Evolutionary conservation across 768 basidiomycete species (phyloP), one percentile per base, ranked within the genome.

Genomic region (Leucocoprinus leucothites): DNA sequence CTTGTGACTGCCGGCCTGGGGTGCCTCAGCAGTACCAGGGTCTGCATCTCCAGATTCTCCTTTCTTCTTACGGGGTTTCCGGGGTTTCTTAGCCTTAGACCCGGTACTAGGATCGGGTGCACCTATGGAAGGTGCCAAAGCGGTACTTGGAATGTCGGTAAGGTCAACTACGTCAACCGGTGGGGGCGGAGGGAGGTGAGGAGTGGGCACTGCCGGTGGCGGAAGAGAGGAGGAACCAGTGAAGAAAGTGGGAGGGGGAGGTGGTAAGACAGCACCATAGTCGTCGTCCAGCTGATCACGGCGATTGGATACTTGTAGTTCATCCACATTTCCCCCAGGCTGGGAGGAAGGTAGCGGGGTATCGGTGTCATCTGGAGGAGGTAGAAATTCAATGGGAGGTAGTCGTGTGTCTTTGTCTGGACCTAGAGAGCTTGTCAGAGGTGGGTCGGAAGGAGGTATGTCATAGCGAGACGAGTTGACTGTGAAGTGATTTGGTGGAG

Each of bases 231-330:
- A 76, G 6, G 80, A 73, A 3, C 71, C 66, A 9, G 77, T 75
- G 40, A 81, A 80, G 61, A 78, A 80, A 16, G 74, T 74, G 2
- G 73, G 70, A 28, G 79, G 79, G 4, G 67, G 69, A 6, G 56
- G 48, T 21, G 53, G 36, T 11, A 50, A 18, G n/a, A 46, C 57
- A 13, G 55, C 46, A 49, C 62, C 62, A 36, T 60, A 59, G 57
- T 54, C 42, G 24, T 25, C 4, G 34, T 34, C 2, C 9, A 40
- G 40, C 19, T 36, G 38, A 14, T 56, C 53, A 21, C 35, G 35
- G 19, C 42, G 45, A 22, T 52, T 58, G 11, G 60, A 55, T 6
- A 62, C 59, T 13, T 64, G 45, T 1, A 67, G 59, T 55, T 73
- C 67, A 50, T 74, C 73, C 8, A 69, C 35, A 41, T 65, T 64